Percentiles rank a stretch among this genome's conserved stretches.
Conservation (phyloP, 2,329 filamentous ascomycete genomes). For the Blastomyces silverae region DNA sequence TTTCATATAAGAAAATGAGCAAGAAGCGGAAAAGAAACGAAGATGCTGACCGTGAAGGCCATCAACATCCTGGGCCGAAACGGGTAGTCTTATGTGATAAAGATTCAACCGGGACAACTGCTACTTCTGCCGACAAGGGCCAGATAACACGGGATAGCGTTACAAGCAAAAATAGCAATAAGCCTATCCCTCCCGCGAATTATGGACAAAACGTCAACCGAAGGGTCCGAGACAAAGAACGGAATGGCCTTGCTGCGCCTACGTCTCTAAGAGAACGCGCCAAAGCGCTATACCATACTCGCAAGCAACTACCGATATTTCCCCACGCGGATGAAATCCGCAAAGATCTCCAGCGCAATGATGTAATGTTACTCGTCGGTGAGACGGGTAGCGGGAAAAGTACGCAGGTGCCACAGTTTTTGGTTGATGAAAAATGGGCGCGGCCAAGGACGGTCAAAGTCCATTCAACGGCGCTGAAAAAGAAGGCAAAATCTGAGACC, state of each 20-base stretch:
- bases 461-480: slow-evolving; percentile 15
- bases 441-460: slow-evolving; percentile 51
- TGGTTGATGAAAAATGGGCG: slow-evolving; percentile 76
- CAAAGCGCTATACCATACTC: slow-evolving; percentile 44
- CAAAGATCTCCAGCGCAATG: slow-evolving; percentile 53
- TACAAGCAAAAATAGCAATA: slow-evolving; percentile 11
- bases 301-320: slow-evolving; percentile 76
- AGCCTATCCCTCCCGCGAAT: neutral
- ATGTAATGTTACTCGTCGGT: slow-evolving; percentile 79
- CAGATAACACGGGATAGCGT: neutral
- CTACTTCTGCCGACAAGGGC: neutral
- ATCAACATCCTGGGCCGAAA: slow-evolving; percentile 14
- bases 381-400: slow-evolving; percentile 96
- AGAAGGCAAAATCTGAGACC: slow-evolving; percentile 21
- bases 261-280: slow-evolving; percentile 41
- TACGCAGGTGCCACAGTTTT: slow-evolving; percentile 90
- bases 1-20: slow-evolving; percentile 23
- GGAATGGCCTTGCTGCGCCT: slow-evolving; percentile 24
- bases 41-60: slow-evolving; percentile 14
- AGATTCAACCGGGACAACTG: slow-evolving; percentile 14
- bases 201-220: slow-evolving; percentile 12
- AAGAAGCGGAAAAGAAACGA: slow-evolving; percentile 34
- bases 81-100: slow-evolving; percentile 13
- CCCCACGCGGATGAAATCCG: slow-evolving; percentile 64
- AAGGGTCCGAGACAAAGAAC: slow-evolving; percentile 17